Base-by-base conservation (phyloP, 495 filamentous ascomycete species). In the Emericellopsis terricola region DNA sequence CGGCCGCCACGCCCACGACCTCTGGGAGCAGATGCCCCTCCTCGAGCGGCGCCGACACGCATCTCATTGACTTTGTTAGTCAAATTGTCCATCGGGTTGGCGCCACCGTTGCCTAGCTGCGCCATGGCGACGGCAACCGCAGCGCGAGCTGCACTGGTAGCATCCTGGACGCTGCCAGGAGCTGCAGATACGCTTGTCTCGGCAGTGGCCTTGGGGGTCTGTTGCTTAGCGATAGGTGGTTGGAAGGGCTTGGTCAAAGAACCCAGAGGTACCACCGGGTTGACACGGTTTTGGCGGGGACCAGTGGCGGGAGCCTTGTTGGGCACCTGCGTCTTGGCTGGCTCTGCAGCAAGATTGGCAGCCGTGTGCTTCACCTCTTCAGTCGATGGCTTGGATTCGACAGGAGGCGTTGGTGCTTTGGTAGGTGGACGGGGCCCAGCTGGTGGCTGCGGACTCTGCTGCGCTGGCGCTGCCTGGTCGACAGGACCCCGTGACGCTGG, bases 91-190 rank as follows among this genome's bases (percentile, higher is more conserved):
- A 93, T 64, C 33, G 53, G 49, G 17, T 55, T 48, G 34, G 65
- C 55, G n/a, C 69, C 63, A 8, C 67, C 56, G 17, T 48, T 42
- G 17, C 46, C 47, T 9, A 92, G 55, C 44, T 87, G 83, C 9
- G 82, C 82, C 83, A 92, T 91, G 2, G 84, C 84, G 6, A 76
- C 77, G 24, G 83, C 84, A 32, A 93, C 86, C 19, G 84, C 85
- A 30, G 78, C 81, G 27, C 74, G 78, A 5, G 85, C 85, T 26
- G 78, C 79, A 44, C 78, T 73, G 4, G 82, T 87, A 2, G 83
- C 82, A 51, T 85, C 79, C 32, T 69, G 70, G 34, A 66, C 33
- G 17, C 53, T 45, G 14, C 57, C 48, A 10, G 49, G 42, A 13
- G 41, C 49, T 1, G 47, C 33, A 36, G 46, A 32, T 26, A 52